A percentile compares a stretch with the other conserved stretches of the same genome.
phyloP scores from a whole-genome alignment of 345 rosid genomes.

The Reutealis trisperma region DNA sequence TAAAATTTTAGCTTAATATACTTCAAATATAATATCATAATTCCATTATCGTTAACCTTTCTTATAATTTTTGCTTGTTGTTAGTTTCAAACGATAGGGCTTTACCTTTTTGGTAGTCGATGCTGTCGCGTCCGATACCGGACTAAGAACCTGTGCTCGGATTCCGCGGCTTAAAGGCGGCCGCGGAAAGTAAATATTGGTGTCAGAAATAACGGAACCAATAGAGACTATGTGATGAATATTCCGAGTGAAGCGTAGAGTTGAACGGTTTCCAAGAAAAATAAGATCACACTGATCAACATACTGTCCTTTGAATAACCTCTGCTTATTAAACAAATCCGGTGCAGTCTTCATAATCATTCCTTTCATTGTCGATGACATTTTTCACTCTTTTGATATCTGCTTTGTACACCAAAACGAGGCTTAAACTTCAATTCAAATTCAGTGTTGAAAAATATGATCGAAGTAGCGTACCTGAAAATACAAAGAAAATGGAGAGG shows the following conservation, averaged over 20 bases:
- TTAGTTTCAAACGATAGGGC: not conserved
- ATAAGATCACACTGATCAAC: conserved; percentile 33
- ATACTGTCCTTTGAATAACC: conserved; percentile 33
- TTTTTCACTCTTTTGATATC: conserved; percentile 3
- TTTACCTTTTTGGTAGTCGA: conserved; percentile 49
- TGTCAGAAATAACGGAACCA: conserved; percentile 9
- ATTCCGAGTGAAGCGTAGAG: conserved; percentile 19
- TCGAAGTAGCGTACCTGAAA: conserved; percentile 14
- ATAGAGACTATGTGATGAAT: not conserved
- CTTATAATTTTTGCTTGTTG: not conserved
- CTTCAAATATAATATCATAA: too few species aligned
- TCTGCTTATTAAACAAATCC: conserved; percentile 18
- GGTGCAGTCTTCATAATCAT: conserved; percentile 34
- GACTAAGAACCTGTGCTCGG: conserved; percentile 44
- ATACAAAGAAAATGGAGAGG: not conserved
- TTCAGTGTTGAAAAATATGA: too few species aligned
- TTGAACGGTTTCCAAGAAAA: conserved; percentile 22
- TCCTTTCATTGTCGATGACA: conserved; percentile 42
- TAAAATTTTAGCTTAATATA: not conserved
- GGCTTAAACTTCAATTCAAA: not conserved
- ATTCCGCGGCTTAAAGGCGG: conserved; percentile 11
- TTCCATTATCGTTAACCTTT: too few species aligned
- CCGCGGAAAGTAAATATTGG: not conserved
- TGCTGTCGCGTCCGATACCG: conserved; percentile 47
- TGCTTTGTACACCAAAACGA: not conserved